Conservation (phyloP, 140 eudicot genomes). For the Anethum foeniculum region DNA sequence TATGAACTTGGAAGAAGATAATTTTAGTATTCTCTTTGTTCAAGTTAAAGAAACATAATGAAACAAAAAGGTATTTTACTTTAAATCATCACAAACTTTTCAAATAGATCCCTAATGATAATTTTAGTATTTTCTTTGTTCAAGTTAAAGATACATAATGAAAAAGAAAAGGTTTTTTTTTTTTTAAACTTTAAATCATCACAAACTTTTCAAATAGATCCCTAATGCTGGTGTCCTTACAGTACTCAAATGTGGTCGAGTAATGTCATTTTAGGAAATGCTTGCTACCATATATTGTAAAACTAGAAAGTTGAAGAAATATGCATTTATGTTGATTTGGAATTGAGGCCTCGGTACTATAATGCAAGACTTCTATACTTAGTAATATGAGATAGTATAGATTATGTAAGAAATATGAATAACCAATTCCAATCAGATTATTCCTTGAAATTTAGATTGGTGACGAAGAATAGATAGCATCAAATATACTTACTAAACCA, state of each 20-base stretch:
- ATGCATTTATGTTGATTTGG: background rate
- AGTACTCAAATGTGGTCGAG: background rate
- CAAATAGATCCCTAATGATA: background rate
- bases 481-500: background rate
- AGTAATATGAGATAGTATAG: background rate
- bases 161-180: background rate
- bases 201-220: background rate
- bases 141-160: background rate
- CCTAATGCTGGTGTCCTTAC: background rate
- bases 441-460: background rate
- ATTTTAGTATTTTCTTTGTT: background rate
- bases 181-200: background rate
- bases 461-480: background rate
- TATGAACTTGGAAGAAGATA: background rate
- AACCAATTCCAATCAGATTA: background rate
- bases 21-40: background rate
- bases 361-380: background rate
- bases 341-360: background rate
- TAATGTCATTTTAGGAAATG: background rate
- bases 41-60: background rate
- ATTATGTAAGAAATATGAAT: background rate
- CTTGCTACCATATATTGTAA: background rate
- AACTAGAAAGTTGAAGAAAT: background rate
- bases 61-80: background rate
- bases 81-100: background rate